Conservation (phyloP, 495 filamentous ascomycete genomes). For the Podospora didyma region DNA sequence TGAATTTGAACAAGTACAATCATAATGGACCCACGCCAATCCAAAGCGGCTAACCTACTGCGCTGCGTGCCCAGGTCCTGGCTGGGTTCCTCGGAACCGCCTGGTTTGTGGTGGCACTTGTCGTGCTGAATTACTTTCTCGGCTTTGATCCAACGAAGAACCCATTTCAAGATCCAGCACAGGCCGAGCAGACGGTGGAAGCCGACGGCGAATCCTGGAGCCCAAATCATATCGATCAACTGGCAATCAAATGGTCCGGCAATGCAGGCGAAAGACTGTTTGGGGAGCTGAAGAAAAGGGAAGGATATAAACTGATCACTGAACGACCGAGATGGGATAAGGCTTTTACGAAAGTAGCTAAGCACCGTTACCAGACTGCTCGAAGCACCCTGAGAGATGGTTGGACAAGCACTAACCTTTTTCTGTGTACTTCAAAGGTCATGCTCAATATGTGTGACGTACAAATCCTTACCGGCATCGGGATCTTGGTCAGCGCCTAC, state of each 20-base stretch:
- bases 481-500: slow-evolving; percentile 7
- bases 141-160: neutral
- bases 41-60: neutral
- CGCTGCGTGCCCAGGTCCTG: neutral
- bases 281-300: neutral
- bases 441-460: slow-evolving; percentile 5
- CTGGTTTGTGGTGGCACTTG: slow-evolving; percentile 1
- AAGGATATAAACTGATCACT: too few relatives aligned
- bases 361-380: neutral
- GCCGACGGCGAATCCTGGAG: neutral
- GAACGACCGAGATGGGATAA: neutral
- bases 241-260: neutral
- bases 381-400: neutral
- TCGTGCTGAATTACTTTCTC: neutral
- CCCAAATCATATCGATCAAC: neutral
- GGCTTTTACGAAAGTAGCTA: neutral
- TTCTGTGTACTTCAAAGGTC: too few relatives aligned
- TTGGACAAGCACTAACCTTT: neutral
- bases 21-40: neutral
- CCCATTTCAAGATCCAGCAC: neutral
- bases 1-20: too few relatives aligned
- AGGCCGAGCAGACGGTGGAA: neutral
- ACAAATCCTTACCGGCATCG: slow-evolving; percentile 6
- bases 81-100: slow-evolving; percentile 5
- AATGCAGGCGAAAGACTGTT: neutral